Percentiles rank a stretch among this genome's conserved stretches.
These are phyloP conservation scores for Termitomyces sp. DNA, from an alignment of 768 basidiomycete genomes.

Conservation along the genomic window DNA sequence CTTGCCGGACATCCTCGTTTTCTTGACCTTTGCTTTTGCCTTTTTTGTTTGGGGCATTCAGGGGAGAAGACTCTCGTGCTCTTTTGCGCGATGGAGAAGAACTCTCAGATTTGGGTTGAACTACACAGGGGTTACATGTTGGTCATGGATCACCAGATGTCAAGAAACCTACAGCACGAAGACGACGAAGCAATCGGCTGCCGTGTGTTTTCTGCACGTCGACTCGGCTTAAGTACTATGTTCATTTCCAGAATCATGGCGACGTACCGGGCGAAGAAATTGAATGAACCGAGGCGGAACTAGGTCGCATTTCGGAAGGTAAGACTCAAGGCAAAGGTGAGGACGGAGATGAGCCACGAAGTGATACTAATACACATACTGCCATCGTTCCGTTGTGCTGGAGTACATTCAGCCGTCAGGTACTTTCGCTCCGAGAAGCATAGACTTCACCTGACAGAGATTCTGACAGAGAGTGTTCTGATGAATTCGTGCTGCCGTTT, in stretches of 20 bases:
- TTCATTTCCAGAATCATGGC: neutral
- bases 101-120: neutral
- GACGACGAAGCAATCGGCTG: neutral
- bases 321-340: conserved; percentile 13
- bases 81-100: conserved; percentile 7
- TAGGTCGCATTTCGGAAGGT: conserved; percentile 1
- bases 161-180: neutral
- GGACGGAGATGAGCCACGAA: conserved; percentile 4
- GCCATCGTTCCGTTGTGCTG: neutral
- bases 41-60: conserved; percentile 29
- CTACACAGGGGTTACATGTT: neutral
- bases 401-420: neutral
- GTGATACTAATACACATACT: conserved; percentile 1
- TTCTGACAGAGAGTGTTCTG: neutral
- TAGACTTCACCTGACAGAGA: conserved; percentile 4
- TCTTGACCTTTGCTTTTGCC: conserved; percentile 37
- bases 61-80: conserved; percentile 9
- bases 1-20: conserved; percentile 16
- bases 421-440: neutral
- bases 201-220: conserved; percentile 4
- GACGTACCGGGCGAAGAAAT: conserved; percentile 6
- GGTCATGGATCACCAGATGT: neutral
- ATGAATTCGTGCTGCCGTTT: neutral
- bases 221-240: neutral
- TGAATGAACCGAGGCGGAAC: neutral